These are phyloP conservation scores for Sphagnum fallax DNA, from an alignment of 228 moss, liverwort and hornwort species.

Conservation along the genomic window DNA sequence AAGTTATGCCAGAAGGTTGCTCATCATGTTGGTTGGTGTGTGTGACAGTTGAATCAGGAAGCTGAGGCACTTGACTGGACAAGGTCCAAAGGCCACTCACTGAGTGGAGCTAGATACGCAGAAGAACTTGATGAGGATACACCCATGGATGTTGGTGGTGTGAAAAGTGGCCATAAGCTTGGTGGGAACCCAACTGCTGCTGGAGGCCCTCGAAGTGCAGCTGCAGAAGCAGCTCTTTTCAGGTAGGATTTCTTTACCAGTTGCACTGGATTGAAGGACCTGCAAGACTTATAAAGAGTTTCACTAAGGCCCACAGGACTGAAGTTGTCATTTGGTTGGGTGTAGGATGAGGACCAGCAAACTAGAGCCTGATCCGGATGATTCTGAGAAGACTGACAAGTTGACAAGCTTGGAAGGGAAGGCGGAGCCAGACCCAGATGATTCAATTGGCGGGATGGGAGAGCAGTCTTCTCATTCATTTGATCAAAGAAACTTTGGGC, in stretches of 20 bases:
- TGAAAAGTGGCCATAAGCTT: conserved; percentile 33
- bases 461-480: neutral
- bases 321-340: neutral
- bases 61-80: conserved; percentile 80
- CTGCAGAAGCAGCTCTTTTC: conserved; percentile 61
- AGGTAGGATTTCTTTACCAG: conserved; percentile 23
- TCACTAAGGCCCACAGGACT: neutral
- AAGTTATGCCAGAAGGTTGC: no score
- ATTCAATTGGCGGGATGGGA: neutral
- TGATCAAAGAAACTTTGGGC: neutral
- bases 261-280: neutral
- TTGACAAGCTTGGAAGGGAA: conserved; percentile 2
- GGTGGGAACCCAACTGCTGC: conserved; percentile 22
- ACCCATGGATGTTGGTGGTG: conserved; percentile 40
- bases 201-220: conserved; percentile 39
- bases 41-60: conserved; percentile 71
- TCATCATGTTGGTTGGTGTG: neutral
- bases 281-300: neutral
- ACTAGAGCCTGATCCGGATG: conserved; percentile 3
- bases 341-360: conserved; percentile 26
- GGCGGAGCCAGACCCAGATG: conserved; percentile 24
- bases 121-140: conserved; percentile 40
- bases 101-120: conserved; percentile 33
- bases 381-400: conserved; percentile 8
- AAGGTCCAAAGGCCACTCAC: conserved; percentile 33